Percentiles rank a stretch among this genome's conserved stretches.
These are phyloP conservation scores for Kuraishia ogatae DNA, from an alignment of 805 yeast genomes.

Conservation along the genomic window DNA sequence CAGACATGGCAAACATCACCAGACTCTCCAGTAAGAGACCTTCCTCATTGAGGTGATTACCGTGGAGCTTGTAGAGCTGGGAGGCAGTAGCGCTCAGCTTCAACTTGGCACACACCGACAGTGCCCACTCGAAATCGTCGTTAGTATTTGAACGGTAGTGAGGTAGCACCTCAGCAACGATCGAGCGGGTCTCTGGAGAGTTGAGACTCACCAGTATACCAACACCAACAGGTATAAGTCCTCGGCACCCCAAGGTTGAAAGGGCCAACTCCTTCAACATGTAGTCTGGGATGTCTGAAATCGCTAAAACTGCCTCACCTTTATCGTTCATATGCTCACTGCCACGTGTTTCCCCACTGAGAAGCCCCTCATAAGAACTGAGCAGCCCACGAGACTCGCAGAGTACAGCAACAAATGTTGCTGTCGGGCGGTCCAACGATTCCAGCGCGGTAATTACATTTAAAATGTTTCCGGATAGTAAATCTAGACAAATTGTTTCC, in stretches of 20 bases:
- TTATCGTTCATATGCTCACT: background rate
- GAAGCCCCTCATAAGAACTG: slow-evolving; percentile 22
- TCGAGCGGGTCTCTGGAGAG: slow-evolving; percentile 30
- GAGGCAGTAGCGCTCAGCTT: slow-evolving; percentile 50
- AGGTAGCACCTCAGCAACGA: slow-evolving; percentile 52
- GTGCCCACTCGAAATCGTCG: slow-evolving; percentile 75
- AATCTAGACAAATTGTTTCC: slow-evolving; percentile 48
- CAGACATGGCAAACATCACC: slow-evolving; percentile 55
- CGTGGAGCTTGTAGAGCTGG: slow-evolving; percentile 45
- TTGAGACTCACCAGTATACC: slow-evolving; percentile 48
- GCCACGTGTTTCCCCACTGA: slow-evolving; percentile 7
- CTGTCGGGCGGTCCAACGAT: slow-evolving; percentile 50
- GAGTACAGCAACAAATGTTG: slow-evolving; percentile 52
- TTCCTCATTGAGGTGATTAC: slow-evolving; percentile 24
- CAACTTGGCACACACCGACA: slow-evolving; percentile 63
- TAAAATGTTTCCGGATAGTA: slow-evolving; percentile 47
- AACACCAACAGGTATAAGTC: slow-evolving; percentile 58
- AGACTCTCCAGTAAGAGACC: slow-evolving; percentile 48
- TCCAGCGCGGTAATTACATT: slow-evolving; percentile 52
- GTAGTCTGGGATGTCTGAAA: slow-evolving; percentile 17
- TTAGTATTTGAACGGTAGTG: slow-evolving; percentile 52
- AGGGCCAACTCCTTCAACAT: slow-evolving; percentile 47
- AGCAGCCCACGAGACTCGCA: slow-evolving; percentile 59
- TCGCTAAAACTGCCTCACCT: too few relatives aligned
- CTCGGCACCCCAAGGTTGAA: slow-evolving; percentile 41